phyloP scores from a whole-genome alignment of 2,329 filamentous ascomycete genomes.

The Alternaria rosae region DNA sequence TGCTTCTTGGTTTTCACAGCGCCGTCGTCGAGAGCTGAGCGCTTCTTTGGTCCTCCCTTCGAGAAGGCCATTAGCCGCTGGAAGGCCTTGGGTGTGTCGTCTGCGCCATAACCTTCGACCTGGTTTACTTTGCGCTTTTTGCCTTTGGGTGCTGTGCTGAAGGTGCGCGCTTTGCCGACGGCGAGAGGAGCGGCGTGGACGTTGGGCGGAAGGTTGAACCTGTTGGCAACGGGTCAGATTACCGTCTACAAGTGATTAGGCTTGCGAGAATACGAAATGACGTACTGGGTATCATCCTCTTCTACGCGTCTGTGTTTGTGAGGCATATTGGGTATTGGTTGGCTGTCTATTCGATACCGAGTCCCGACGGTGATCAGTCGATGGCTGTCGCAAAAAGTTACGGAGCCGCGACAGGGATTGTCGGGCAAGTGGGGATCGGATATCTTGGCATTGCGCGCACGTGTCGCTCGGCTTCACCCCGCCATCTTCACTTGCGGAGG shows the following conservation, averaged over 20 bases:
- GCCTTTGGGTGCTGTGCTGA: slow-evolving; percentile 41
- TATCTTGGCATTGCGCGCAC: not conserved
- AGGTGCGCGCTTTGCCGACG: slow-evolving; percentile 55
- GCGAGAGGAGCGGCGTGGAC: slow-evolving; percentile 66
- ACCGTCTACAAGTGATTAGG: not conserved
- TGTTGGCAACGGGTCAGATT: slow-evolving; percentile 53
- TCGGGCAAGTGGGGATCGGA: slow-evolving; percentile 2
- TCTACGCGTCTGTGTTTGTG: slow-evolving; percentile 82
- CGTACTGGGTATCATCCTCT: slow-evolving; percentile 49
- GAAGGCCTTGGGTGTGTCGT: slow-evolving; percentile 91
- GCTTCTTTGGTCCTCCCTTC: slow-evolving; percentile 59
- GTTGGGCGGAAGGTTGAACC: slow-evolving; percentile 68
- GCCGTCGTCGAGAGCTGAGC: slow-evolving; percentile 76
- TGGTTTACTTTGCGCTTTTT: slow-evolving; percentile 52
- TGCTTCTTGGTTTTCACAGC: slow-evolving; percentile 57
- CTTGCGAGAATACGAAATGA: slow-evolving; percentile 2
- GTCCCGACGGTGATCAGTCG: not conserved
- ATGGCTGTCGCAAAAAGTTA: slow-evolving; percentile 17
- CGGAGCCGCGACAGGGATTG: slow-evolving; percentile 10
- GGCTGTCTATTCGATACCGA: not conserved
- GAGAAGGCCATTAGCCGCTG: slow-evolving; percentile 81
- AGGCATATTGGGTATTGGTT: slow-evolving; percentile 66
- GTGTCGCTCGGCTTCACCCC: slow-evolving; percentile 6
- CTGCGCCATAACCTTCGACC: slow-evolving; percentile 62
- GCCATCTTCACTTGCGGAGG: not conserved